phyloP scores from a whole-genome alignment of 768 basidiomycete species.

The Kwoniella mangroviensis region DNA sequence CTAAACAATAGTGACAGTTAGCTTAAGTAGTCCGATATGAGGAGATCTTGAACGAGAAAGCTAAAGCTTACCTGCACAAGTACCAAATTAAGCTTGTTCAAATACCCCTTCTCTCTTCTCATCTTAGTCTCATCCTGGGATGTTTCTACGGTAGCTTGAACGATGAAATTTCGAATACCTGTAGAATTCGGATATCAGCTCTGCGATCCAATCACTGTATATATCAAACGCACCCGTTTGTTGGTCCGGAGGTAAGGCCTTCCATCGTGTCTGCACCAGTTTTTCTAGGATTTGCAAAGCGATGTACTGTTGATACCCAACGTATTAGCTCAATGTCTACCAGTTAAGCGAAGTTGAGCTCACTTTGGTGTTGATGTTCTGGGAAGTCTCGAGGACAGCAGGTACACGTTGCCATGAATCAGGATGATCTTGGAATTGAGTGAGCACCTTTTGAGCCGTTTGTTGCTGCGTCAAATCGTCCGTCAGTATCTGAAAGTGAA shows the following conservation, averaged over 20 bases:
- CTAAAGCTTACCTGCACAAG: conserved; percentile 78
- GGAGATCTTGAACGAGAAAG: neutral
- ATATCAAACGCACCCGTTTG: conserved; percentile 68
- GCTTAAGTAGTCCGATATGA: neutral
- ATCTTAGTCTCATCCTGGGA: conserved; percentile 87
- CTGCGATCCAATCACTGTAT: neutral
- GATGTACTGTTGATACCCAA: conserved; percentile 70
- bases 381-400: conserved; percentile 81
- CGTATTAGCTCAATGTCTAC: neutral
- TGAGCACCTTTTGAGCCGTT: conserved; percentile 88
- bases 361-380: conserved; percentile 78
- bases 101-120: conserved; percentile 78
- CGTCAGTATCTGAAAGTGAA: neutral
- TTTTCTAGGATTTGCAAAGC: conserved; percentile 96
- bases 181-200: conserved; percentile 3
- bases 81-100: conserved; percentile 96
- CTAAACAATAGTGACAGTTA: conserved; percentile 59
- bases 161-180: conserved; percentile 96
- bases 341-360: conserved; percentile 10
- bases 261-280: conserved; percentile 92
- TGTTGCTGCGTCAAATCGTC: conserved; percentile 71
- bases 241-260: conserved; percentile 90
- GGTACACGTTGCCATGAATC: conserved; percentile 98
- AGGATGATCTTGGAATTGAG: conserved; percentile 92
- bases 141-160: conserved; percentile 87